Base-by-base conservation (phyloP, 768 basidiomycete species). In the Suillus hirtellus region DNA sequence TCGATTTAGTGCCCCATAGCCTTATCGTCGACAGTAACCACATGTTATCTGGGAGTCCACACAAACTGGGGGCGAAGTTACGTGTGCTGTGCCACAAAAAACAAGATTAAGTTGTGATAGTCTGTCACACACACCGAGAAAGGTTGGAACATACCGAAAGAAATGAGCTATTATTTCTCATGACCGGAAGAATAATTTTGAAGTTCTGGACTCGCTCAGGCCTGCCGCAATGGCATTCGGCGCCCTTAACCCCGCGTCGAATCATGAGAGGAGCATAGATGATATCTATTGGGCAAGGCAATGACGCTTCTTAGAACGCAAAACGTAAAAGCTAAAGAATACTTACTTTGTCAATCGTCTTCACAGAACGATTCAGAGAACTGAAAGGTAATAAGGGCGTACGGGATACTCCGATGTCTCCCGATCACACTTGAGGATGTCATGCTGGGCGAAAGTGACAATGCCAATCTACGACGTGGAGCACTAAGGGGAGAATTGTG, bases 251-350 rank as follows among this genome's bases (percentile, higher is more conserved):
- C 55, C 55, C 55, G 55, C 55, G 14, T 4, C 37, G 55, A 40
- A 56, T 21, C 55, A 38, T 40, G 55, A n/a, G 55, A 56, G 37
- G 14, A 10, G 14, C 5, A 15, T 12, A 24, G 21, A 17, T 21
- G 37, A 15, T 38, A 40, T 56, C n/a, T 15, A 38, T 40, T 38
- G 21, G 21, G 24, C 15, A 24, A 56, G 55, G 15, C 38, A 8
- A 56, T 56, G 37, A 56, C 24, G 55, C 55, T 56, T 56, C 55
- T 56, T 9, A 40, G 38, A 55, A 56, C 55, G 55, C 38, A 56
- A 56, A 56, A 56, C 55, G 55, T 56, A 56, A 56, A 56, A 56
- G 55, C 10, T 24, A 56, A 56, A 56, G 55, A 56, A 38, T 56
- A 53, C 55, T 38, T 56, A 17, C 35, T 38, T 55, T n/a, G 37